Conservation (phyloP, 768 basidiomycete genomes). For the Clitopilus hobsonii region DNA sequence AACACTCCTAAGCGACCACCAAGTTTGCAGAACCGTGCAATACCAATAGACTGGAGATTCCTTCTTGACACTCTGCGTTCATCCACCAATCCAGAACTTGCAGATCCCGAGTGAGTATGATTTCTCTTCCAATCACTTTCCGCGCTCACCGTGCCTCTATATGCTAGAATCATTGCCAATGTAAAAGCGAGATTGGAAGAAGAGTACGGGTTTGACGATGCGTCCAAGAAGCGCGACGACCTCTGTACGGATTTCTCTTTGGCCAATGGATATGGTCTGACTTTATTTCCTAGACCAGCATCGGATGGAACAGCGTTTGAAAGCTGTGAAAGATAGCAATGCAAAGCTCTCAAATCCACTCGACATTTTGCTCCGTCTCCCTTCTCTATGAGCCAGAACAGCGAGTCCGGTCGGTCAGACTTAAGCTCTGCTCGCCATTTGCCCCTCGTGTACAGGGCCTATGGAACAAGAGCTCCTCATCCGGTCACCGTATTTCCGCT, state of each 20-base stretch:
- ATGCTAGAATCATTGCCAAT: neutral
- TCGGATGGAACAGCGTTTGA: neutral
- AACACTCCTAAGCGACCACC: conserved; percentile 51
- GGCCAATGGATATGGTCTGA: no score
- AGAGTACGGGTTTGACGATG: neutral
- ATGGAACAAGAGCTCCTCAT: no score
- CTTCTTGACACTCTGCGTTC: conserved; percentile 52
- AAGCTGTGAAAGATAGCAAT: neutral
- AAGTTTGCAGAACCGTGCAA: conserved; percentile 62
- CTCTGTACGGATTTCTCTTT: neutral
- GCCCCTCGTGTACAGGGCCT: no score
- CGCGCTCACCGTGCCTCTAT: neutral
- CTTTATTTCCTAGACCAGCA: neutral
- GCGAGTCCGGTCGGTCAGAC: no score
- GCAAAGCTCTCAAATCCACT: neutral
- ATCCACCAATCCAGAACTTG: conserved; percentile 27
- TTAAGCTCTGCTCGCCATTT: no score
- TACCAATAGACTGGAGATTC: conserved; percentile 58
- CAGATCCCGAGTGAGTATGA: conserved; percentile 36
- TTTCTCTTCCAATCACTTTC: neutral
- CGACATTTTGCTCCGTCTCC: neutral
- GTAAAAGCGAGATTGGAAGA: neutral
- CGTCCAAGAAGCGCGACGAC: neutral
- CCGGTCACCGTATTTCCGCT: no score
- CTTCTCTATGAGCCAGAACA: no score